Base-by-base conservation (phyloP, 345 rosid genomes). In the Viola odorata region DNA sequence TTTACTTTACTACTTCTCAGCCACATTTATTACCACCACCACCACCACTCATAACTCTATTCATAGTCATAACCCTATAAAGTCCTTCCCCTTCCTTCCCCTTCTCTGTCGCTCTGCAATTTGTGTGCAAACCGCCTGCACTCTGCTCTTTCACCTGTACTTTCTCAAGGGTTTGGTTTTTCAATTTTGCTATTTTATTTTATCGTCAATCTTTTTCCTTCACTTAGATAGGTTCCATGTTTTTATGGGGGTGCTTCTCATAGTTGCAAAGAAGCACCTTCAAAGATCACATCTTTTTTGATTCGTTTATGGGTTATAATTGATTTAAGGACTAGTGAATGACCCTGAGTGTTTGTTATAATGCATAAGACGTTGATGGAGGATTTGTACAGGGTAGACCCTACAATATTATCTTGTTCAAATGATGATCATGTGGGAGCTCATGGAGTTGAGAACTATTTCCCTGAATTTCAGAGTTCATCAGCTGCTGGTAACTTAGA, bases 311-410 rank as follows among this genome's bases (percentile, higher is more conserved):
- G n/a, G n/a, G n/a, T n/a, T n/a, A n/a, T n/a, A n/a, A n/a, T n/a
- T n/a, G n/a, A 41, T 12, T 44, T 62, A 41, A 39, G 37, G 62
- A 23, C 5, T 58, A 12, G 44, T 56, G 12, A 5, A 3, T 60
- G 8, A 7, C 15, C 12, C 16, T 14, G 9, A 53, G 13, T 47
- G 47, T 57, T 50, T 23, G 12, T 32, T 51, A 42, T 8, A 8
- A 13, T 10, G 8, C 32, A 6, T 40, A 49, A 11, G 32, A 48
- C 3, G 12, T 15, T 7, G 41, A 82, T 82, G 86, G 83, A 82
- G 55, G 75, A 75, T 13, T 62, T 68, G 40, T 77, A 69, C 52
- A 69, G 78, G 73, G 45, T 69, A 68, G 73, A 69, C 70, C 62
- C 62, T 16, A 39, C 58, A 12, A 38, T 53, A 15, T 50, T 66